These are phyloP conservation scores for Trametes villosa DNA, from an alignment of 768 basidiomycete genomes.

Conservation along the genomic window DNA sequence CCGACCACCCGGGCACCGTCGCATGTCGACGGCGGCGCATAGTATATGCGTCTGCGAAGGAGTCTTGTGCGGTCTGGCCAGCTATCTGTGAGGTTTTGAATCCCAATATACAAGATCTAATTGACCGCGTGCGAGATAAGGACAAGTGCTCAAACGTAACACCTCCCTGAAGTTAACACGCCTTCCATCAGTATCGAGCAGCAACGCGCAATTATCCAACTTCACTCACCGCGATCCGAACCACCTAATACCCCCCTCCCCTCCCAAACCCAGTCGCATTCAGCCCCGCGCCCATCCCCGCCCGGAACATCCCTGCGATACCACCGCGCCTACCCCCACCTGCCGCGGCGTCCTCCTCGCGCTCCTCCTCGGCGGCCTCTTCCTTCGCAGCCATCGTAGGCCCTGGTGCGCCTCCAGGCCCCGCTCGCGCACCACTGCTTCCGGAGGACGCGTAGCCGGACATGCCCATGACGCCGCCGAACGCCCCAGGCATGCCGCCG, in stretches of 20 bases:
- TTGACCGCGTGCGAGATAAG: no score
- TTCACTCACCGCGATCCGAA: not conserved
- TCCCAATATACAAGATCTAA: no score
- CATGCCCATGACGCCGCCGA: not conserved
- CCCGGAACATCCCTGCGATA: not conserved
- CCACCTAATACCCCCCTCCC: slow-evolving; percentile 2
- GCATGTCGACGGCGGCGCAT: no score
- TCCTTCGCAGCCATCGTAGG: slow-evolving; percentile 2
- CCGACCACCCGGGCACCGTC: no score
- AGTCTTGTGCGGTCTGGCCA: no score
- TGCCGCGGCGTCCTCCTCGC: not conserved
- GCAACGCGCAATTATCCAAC: no score
- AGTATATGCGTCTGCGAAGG: no score
- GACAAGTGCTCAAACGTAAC: no score
- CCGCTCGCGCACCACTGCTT: no score
- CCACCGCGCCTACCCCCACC: not conserved
- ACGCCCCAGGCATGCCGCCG: not conserved
- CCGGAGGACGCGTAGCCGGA: not conserved
- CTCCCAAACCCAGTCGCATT: slow-evolving; percentile 12
- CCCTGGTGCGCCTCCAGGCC: slow-evolving; percentile 6
- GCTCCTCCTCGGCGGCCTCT: slow-evolving; percentile 7
- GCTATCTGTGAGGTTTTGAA: no score
- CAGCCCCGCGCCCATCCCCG: not conserved
- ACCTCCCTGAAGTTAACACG: no score
- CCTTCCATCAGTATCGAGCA: no score